Base-by-base conservation (phyloP, 352 stramenopile species). In the Phytophthora ramorum region DNA sequence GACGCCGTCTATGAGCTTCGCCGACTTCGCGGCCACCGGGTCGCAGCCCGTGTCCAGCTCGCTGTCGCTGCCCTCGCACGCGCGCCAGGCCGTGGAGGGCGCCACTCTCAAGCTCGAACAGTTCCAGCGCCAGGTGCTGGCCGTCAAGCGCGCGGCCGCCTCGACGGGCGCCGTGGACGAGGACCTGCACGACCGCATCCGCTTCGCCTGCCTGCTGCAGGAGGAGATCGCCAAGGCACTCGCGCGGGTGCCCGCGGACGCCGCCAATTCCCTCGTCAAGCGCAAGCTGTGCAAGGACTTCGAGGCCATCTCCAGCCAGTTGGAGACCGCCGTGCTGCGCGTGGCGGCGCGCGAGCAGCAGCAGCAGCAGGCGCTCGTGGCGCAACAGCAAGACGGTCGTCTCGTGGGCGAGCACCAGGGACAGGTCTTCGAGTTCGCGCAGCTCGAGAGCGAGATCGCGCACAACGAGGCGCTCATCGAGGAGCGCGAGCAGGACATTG, bases 391-490 rank as follows among this genome's bases (percentile, higher is more conserved):
- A 44, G 63, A 73, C 46, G 78, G 84, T 5, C 74, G 73, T 45
- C 83, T 93, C 44, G 76, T 92, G 35, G 83, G 68, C 0, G 81
- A 90, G 66, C 83, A 92, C 52, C 69, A 93, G 30, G 87, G 87
- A 2, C 83, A 92, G 54, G 76, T 93, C 16, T 75, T 92, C 52
- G 80, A 91, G 68, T 95, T 95, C 63, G 76, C 87, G 19, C 81
- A 92, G 61, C 72, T 94, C 8, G 84, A 93, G 71, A 88, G 87
- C 51, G 87, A 96, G 69, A 93, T 95, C 49, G 88, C 85, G 22
- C 86, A 94, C 65, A 96, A 96, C 71, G 88, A 95, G 54, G 90
- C 87, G 46, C 77, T 97, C 17, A 97, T 97, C 49, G 85, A 96
- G 67, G 90, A 97, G 75, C 87, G 87, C 24, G 88, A 95, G 60